phyloP scores from a whole-genome alignment of 768 basidiomycete genomes.

The Kondoa malvinella region DNA sequence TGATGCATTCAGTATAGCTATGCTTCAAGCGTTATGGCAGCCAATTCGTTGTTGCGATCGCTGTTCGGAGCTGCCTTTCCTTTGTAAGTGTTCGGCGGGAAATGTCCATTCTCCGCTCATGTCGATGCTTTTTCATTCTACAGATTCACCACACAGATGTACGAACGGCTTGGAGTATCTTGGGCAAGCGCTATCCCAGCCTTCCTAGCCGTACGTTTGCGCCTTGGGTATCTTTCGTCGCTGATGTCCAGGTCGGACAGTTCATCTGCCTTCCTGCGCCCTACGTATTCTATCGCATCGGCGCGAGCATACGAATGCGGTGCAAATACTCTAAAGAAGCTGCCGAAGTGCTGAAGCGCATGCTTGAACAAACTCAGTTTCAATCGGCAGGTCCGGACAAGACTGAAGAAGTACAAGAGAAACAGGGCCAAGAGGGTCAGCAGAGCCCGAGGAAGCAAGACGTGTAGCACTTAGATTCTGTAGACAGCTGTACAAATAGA shows the following conservation, averaged over 20 bases:
- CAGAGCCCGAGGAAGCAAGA: too few relatives aligned
- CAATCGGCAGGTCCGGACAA: too few relatives aligned
- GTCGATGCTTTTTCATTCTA: background rate
- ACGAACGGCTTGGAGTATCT: constrained; percentile 12
- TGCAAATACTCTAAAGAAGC: constrained; percentile 15
- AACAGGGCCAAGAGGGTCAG: background rate
- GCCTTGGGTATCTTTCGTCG: background rate
- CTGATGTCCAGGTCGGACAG: background rate
- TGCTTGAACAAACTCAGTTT: too few relatives aligned
- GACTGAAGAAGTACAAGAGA: too few relatives aligned
- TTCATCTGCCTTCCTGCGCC: constrained; percentile 16
- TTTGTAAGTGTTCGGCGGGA: background rate
- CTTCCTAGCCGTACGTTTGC: background rate
- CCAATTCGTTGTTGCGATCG: constrained; percentile 28
- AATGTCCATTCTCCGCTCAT: background rate
- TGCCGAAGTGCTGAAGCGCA: background rate
- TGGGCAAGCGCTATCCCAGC: constrained; percentile 10
- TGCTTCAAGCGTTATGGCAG: constrained; percentile 27
- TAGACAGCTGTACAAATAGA: too few relatives aligned
- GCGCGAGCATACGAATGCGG: constrained; percentile 19
- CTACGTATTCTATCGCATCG: constrained; percentile 25
- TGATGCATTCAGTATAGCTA: constrained; percentile 12
- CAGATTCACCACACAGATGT: constrained; percentile 10
- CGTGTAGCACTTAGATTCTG: too few relatives aligned
- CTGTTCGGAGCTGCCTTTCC: constrained; percentile 23